These are phyloP conservation scores for Mycena polygramma DNA, from an alignment of 768 basidiomycete genomes.

Conservation along the genomic window DNA sequence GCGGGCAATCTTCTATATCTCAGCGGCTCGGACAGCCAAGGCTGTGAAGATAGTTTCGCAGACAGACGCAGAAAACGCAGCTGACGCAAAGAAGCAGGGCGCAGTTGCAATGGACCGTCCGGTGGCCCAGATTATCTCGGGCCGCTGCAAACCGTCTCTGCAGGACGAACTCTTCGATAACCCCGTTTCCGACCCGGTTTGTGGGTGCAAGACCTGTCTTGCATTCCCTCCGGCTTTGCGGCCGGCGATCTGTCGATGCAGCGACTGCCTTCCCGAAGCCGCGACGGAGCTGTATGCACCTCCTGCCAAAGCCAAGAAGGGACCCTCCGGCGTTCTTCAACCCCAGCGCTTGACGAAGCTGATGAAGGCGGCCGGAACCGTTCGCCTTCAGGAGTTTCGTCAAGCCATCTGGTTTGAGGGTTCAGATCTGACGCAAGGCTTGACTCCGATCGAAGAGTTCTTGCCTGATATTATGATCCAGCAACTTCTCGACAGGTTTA, in stretches of 20 bases:
- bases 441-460: constrained; percentile 12
- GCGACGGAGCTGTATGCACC: constrained; percentile 3
- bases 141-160: background rate
- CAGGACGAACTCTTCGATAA: constrained; percentile 12
- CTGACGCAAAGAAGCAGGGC: constrained; percentile 11
- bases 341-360: constrained; percentile 4
- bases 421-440: background rate
- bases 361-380: constrained; percentile 4
- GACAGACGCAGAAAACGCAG: constrained; percentile 7
- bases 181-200: background rate
- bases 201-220: background rate
- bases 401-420: constrained; percentile 13
- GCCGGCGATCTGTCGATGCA: constrained; percentile 5
- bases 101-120: constrained; percentile 2
- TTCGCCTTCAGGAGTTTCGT: constrained; percentile 10
- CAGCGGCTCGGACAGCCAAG: background rate
- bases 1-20: constrained; percentile 19
- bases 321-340: background rate
- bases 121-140: background rate
- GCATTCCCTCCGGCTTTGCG: constrained; percentile 5
- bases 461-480: constrained; percentile 10
- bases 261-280: background rate
- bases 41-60: too few species aligned
- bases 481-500: background rate
- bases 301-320: constrained; percentile 10